Base-by-base conservation (phyloP, 306 rosid species). In the Erythrophleum fordii region DNA sequence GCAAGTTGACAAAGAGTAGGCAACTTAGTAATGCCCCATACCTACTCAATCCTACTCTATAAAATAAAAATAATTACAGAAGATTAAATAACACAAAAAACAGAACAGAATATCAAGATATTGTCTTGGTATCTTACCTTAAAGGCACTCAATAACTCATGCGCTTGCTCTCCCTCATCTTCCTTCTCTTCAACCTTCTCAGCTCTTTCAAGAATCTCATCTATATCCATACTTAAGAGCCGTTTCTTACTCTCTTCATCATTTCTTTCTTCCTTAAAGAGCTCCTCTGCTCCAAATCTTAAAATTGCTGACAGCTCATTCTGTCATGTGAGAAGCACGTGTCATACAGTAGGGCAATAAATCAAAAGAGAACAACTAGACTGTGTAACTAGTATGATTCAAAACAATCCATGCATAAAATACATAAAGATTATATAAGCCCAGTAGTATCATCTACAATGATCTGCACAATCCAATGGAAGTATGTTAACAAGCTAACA, bases 171-270 rank as follows among this genome's bases (percentile, higher is more conserved):
- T 77, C 77, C 94, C 13, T 77, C 89, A 44, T 84, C 86, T 73
- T 89, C 94, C 86, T 91, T 96, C 85, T 92, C 97, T 86, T 96
- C 99, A 76, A 96, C 99, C 89, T 93, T 90, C 87, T 96, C 99
- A 7, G 99, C 99, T 83, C 98, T 96, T 89, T 93, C 99, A 85
- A 96, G 99, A 89, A 96, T 96, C 86, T 96, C 99, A 78, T 96
- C 99, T 77, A 96, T 96, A 87, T 96, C 96, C 99, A 96, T 82
- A 82, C 97, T 85, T 83, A 90, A 81, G 60, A 96, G 97, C 61
- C 90, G 81, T 82, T 93, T 96, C 88, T 96, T 96, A 88, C 97
- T 96, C 86, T 96, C 99, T 88, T 96, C 99, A 4, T 93, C 99
- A 83, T 78, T 96, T 85, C 86, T 96, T 62, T 96, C 99, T 77